Percentiles rank a stretch among this genome's conserved stretches.
These are phyloP conservation scores for Peronospora belbahrii DNA, from an alignment of 352 stramenopile species.

Conservation along the genomic window DNA sequence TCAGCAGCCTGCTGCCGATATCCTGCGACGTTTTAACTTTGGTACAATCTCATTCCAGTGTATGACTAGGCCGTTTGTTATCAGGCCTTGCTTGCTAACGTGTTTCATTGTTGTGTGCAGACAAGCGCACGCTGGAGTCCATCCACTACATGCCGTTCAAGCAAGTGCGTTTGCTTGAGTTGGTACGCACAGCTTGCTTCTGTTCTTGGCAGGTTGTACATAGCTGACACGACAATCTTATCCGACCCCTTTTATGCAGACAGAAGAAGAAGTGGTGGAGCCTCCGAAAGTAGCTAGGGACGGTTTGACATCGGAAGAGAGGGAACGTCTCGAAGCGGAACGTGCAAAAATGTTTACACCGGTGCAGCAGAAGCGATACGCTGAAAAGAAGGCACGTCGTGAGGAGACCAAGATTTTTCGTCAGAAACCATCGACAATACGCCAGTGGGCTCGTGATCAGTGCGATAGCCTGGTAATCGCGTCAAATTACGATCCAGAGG, in stretches of 20 bases:
- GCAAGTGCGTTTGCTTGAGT: constrained; percentile 38
- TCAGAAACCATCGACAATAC: constrained; percentile 56
- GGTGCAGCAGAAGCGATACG: constrained; percentile 69
- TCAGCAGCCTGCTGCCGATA: constrained; percentile 66
- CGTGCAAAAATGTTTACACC: constrained; percentile 79
- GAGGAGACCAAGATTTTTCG: constrained; percentile 72
- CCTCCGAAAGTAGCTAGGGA: constrained; percentile 38
- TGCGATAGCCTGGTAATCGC: constrained; percentile 88
- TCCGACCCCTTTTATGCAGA: constrained; percentile 13
- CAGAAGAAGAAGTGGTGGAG: constrained; percentile 46
- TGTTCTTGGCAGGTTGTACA: background rate
- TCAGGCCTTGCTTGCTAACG: background rate
- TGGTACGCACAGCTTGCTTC: constrained; percentile 17
- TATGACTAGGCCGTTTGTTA: background rate
- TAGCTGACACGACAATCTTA: background rate
- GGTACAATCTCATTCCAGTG: constrained; percentile 22
- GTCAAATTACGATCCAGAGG: constrained; percentile 85
- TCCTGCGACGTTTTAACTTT: constrained; percentile 83
- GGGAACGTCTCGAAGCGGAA: constrained; percentile 51
- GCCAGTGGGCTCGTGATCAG: constrained; percentile 58
- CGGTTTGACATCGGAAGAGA: constrained; percentile 51
- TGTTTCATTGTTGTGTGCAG: constrained; percentile 15
- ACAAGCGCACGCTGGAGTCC: constrained; percentile 61
- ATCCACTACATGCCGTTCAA: constrained; percentile 75
- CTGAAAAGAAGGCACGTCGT: constrained; percentile 70